Percentiles rank a stretch among this genome's conserved stretches.
Evolutionary conservation across 75 land plant genomes (phyloP).

Genomic region (Larix kaempferi): DNA sequence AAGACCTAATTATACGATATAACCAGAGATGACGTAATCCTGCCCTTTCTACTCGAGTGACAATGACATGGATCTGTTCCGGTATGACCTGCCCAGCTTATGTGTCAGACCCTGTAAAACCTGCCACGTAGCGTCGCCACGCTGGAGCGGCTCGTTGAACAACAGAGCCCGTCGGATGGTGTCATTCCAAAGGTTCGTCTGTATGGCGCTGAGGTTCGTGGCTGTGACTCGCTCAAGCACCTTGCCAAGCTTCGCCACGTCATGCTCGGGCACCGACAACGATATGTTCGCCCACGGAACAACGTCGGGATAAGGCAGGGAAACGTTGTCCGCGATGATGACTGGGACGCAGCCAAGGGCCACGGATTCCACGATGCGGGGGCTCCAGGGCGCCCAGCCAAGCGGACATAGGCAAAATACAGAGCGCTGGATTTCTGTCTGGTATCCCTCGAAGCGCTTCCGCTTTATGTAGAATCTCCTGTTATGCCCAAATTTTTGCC

Average conservation of each 20-base stretch:
- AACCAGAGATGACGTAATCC: background rate
- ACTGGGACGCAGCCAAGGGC: constrained; percentile 89
- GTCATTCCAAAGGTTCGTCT: constrained; percentile 65
- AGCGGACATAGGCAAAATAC: constrained; percentile 90
- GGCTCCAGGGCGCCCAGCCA: constrained; percentile 99
- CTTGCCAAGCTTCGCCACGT: constrained; percentile 52
- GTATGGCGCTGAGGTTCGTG: constrained; percentile 68
- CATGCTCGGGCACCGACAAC: constrained; percentile 65
- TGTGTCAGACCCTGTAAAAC: constrained; percentile 34
- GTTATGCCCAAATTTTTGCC: constrained; percentile 41
- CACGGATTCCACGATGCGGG: constrained; percentile 86
- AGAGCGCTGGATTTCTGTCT: constrained; percentile 73
- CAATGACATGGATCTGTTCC: background rate
- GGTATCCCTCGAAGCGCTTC: constrained; percentile 56
- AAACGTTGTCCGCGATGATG: constrained; percentile 85
- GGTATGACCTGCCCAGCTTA: constrained; percentile 24
- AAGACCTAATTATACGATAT: background rate
- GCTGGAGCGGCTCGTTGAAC: constrained; percentile 34
- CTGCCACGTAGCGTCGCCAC: constrained; percentile 98
- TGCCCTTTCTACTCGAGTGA: no score
- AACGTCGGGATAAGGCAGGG: constrained; percentile 61
- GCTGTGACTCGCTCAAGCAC: constrained; percentile 65
- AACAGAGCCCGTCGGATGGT: constrained; percentile 53
- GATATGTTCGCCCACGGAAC: constrained; percentile 72
- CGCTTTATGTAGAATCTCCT: constrained; percentile 63